A percentile compares a stretch with the other conserved stretches of the same genome.
Evolutionary conservation across 1,284 basidiomycete species (phyloP).

Genomic region (Meira miltonrushii): DNA sequence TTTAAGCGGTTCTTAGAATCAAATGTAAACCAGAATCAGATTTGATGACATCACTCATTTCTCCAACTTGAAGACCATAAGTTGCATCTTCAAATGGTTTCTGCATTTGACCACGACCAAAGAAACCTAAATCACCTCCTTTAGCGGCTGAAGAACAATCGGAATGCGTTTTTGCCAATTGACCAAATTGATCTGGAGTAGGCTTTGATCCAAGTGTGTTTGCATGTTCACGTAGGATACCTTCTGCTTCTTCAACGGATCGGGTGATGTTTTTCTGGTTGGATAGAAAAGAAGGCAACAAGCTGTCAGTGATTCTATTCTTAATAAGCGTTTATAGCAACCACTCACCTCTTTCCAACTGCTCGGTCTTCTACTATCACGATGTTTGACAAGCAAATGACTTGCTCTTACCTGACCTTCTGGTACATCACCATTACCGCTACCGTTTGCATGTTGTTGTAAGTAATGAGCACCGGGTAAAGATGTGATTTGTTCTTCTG

Average conservation of each 20-base stretch:
- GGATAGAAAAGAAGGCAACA: background rate
- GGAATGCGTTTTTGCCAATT: constrained; percentile 38
- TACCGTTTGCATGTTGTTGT: background rate
- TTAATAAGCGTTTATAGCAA: no score
- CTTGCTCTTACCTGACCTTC: constrained; percentile 75
- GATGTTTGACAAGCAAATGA: constrained; percentile 91
- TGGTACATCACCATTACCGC: constrained; percentile 51
- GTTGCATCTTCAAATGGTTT: constrained; percentile 92
- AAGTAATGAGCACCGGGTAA: constrained; percentile 46
- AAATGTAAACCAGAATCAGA: constrained; percentile 96
- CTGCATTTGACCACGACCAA: constrained; percentile 88
- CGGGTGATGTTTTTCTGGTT: constrained; percentile 75
- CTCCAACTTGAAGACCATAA: constrained; percentile 71
- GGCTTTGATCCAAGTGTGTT: constrained; percentile 31
- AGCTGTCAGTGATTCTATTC: background rate
- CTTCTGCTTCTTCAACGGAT: constrained; percentile 80
- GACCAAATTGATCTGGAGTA: constrained; percentile 36
- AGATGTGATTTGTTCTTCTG: constrained; percentile 46
- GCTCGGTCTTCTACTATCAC: constrained; percentile 74
- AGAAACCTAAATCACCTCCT: constrained; percentile 60
- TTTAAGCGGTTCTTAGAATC: constrained; percentile 76
- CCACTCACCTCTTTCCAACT: constrained; percentile 47
- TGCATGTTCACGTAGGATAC: constrained; percentile 59
- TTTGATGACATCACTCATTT: constrained; percentile 79
- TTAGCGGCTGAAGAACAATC: constrained; percentile 49